A percentile compares a stretch with the other conserved stretches of the same genome.
Evolutionary conservation across 768 basidiomycete genomes (phyloP).

Genomic region (Coprinopsis strossmayeri): DNA sequence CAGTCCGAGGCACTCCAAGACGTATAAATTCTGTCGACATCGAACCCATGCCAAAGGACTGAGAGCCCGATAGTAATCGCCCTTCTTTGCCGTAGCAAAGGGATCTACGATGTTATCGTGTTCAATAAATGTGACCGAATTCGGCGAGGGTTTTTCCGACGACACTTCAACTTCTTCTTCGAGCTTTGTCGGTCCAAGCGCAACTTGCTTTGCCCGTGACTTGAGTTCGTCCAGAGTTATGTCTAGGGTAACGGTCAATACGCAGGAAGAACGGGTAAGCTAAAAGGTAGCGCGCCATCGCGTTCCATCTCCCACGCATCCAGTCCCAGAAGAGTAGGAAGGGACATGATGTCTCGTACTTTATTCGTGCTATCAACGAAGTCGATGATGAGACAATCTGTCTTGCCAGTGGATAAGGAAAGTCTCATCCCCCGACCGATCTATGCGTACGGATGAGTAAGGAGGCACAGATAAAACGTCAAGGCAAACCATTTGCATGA

Average conservation of each 20-base stretch:
- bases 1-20: constrained; percentile 68
- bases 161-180: not conserved
- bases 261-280: not conserved
- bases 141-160: not conserved
- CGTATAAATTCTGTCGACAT: constrained; percentile 63
- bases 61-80: constrained; percentile 41
- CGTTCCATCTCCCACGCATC: constrained; percentile 58
- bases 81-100: constrained; percentile 40
- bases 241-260: not conserved
- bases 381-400: constrained; percentile 84
- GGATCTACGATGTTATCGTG: constrained; percentile 69
- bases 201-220: not conserved
- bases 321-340: constrained; percentile 82
- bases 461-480: not conserved
- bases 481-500: constrained; percentile 79
- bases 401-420: constrained; percentile 74
- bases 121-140: constrained; percentile 65
- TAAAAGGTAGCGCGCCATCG: constrained; percentile 42
- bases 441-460: constrained; percentile 31
- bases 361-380: constrained; percentile 74
- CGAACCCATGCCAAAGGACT: constrained; percentile 74
- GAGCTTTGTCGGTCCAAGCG: not conserved
- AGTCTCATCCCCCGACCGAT: constrained; percentile 90
- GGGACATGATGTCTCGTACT: constrained; percentile 65
- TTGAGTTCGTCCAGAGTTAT: constrained; percentile 3